Percentiles rank a stretch among this genome's conserved stretches.
Evolutionary conservation across 2,329 filamentous ascomycete genomes (phyloP).

Genomic region (Parastagonospora avenae): DNA sequence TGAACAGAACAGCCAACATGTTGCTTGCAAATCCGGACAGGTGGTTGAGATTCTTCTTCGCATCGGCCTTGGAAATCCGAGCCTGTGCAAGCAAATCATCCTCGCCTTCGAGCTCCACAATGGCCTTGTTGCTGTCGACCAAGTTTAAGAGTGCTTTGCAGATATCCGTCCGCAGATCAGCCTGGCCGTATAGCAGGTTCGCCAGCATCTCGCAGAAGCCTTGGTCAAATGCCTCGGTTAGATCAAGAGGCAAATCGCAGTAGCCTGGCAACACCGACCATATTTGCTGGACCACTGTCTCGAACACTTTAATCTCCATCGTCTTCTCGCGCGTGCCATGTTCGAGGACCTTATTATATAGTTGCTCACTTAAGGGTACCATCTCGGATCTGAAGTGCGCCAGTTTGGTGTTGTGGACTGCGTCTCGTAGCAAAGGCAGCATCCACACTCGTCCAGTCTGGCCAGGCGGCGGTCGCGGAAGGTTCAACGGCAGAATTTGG

Average conservation of each 20-base stretch:
- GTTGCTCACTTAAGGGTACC: conserved; percentile 83
- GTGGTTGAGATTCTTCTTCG: conserved; percentile 80
- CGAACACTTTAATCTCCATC: conserved; percentile 96
- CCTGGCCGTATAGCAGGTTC: conserved; percentile 90
- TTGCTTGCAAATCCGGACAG: conserved; percentile 82
- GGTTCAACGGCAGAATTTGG: conserved; percentile 81
- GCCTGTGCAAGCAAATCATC: conserved; percentile 78
- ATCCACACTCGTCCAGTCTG: conserved; percentile 92
- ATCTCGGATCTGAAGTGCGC: conserved; percentile 85
- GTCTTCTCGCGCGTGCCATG: conserved; percentile 84
- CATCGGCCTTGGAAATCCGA: conserved; percentile 74
- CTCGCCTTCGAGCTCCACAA: conserved; percentile 70
- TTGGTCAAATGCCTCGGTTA: conserved; percentile 76
- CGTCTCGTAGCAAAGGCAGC: conserved; percentile 86
- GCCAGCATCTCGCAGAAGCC: conserved; percentile 86
- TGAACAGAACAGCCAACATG: conserved; percentile 95
- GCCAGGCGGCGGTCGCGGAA: conserved; percentile 75
- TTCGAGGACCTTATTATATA: conserved; percentile 88
- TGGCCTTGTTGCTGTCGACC: conserved; percentile 88
- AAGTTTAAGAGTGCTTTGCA: conserved; percentile 85
- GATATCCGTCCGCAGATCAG: conserved; percentile 82
- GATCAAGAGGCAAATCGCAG: conserved; percentile 86
- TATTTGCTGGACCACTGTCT: conserved; percentile 92
- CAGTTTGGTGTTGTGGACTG: conserved; percentile 85
- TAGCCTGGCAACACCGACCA: conserved; percentile 95